Evolutionary conservation across 1,284 basidiomycete species (phyloP).

Genomic region (Cutaneotrichosporon sp.): DNA sequence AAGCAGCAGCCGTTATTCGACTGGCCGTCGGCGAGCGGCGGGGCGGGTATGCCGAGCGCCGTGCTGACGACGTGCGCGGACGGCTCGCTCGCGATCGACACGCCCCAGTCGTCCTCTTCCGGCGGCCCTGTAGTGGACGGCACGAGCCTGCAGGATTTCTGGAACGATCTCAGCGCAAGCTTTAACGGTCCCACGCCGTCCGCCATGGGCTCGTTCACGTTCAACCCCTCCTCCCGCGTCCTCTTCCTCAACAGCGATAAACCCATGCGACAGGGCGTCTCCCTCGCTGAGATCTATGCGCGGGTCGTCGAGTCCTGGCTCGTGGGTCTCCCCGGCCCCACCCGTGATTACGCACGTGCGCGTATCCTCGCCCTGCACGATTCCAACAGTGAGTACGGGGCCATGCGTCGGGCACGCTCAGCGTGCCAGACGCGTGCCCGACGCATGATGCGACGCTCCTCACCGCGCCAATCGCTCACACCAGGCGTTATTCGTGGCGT

Average conservation of each 20-base stretch:
- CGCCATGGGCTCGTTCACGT: not conserved
- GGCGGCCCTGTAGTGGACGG: not conserved
- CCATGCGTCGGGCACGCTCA: no score
- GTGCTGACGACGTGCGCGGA: slow-evolving; percentile 18
- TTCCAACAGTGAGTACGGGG: slow-evolving; percentile 19
- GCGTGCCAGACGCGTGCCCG: not conserved
- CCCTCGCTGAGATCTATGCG: slow-evolving; percentile 28
- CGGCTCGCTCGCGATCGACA: slow-evolving; percentile 12
- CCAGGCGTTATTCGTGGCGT: slow-evolving; percentile 26
- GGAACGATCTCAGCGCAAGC: slow-evolving; percentile 15
- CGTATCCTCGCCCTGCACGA: slow-evolving; percentile 28
- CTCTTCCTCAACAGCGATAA: slow-evolving; percentile 18
- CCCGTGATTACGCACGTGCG: slow-evolving; percentile 24
- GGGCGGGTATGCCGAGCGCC: slow-evolving; percentile 5
- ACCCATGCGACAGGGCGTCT: slow-evolving; percentile 27
- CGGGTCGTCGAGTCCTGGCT: slow-evolving; percentile 32
- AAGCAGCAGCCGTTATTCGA: slow-evolving; percentile 3
- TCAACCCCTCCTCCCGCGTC: slow-evolving; percentile 13
- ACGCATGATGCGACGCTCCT: no score
- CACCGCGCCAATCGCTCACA: not conserved
- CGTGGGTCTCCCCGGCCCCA: slow-evolving; percentile 23
- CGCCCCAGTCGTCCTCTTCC: slow-evolving; percentile 5
- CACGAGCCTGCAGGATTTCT: slow-evolving; percentile 13
- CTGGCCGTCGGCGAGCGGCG: slow-evolving; percentile 1
- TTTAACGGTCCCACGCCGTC: not conserved